Percentiles rank a stretch among this genome's conserved stretches.
Evolutionary conservation across 495 filamentous ascomycete species (phyloP).

Genomic region (Hyaloscypha finlandica): DNA sequence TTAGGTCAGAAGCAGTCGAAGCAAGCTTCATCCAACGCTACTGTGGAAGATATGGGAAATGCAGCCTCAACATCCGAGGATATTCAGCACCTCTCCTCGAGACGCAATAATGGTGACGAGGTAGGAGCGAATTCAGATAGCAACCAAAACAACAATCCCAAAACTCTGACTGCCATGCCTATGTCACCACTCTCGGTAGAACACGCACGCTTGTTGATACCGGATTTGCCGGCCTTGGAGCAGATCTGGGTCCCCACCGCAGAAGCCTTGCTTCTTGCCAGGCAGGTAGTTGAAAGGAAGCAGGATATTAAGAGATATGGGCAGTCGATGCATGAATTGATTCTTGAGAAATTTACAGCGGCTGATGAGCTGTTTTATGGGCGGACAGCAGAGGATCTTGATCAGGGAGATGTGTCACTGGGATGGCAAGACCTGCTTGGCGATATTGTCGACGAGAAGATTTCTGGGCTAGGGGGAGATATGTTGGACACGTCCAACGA

Average conservation of each 20-base stretch:
- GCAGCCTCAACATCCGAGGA: too few species aligned
- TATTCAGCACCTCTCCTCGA: too few species aligned
- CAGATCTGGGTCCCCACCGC: constrained; percentile 53
- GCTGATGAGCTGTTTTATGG: constrained; percentile 41
- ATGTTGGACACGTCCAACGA: too few species aligned
- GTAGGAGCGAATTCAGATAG: too few species aligned
- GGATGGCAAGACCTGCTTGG: neutral
- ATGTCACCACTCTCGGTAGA: constrained; percentile 36
- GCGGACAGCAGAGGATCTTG: neutral
- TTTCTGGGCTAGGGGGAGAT: too few species aligned
- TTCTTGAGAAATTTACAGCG: constrained; percentile 47
- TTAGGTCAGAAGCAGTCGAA: constrained; percentile 44
- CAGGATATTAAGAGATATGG: constrained; percentile 52
- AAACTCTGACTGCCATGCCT: too few species aligned
- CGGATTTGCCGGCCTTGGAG: constrained; percentile 47
- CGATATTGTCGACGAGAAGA: too few species aligned
- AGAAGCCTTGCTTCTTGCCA: constrained; percentile 50
- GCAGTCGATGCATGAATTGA: constrained; percentile 52
- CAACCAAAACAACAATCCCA: too few species aligned
- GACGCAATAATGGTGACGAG: too few species aligned
- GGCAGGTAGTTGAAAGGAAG: constrained; percentile 49
- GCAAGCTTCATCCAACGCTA: constrained; percentile 34
- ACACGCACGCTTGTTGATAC: constrained; percentile 40
- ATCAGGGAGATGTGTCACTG: neutral
- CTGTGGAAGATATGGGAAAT: too few species aligned